Evolutionary conservation across 345 rosid species (phyloP).

Genomic region (Populus alba): DNA sequence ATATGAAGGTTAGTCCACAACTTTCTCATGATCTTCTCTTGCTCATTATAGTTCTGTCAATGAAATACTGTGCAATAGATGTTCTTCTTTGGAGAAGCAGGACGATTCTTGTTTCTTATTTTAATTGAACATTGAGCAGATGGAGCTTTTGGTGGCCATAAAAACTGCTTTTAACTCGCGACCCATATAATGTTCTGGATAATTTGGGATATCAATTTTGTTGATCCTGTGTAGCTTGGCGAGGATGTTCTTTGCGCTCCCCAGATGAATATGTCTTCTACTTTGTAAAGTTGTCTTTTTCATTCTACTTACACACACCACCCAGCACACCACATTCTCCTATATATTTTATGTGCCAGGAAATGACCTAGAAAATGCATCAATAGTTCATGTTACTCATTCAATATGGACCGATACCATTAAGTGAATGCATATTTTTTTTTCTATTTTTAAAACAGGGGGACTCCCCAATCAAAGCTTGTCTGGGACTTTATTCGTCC

Average conservation of each 20-base stretch:
- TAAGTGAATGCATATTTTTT: constrained; percentile 1
- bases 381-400: neutral
- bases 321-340: neutral
- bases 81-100: neutral
- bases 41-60: too few relatives aligned
- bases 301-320: neutral
- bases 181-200: constrained; percentile 88
- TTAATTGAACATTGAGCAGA: constrained; percentile 52
- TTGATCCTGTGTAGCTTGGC: constrained; percentile 99
- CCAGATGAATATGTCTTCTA: constrained; percentile 78
- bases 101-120: neutral
- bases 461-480: constrained; percentile 94
- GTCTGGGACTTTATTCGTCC: constrained; percentile 89
- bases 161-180: constrained; percentile 72
- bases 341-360: neutral
- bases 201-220: constrained; percentile 94
- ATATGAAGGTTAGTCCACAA: constrained; percentile 76
- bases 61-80: too few relatives aligned
- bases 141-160: constrained; percentile 80
- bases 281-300: constrained; percentile 64
- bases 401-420: neutral
- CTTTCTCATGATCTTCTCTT: constrained; percentile 11
- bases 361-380: neutral
- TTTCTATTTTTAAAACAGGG: constrained; percentile 37
- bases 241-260: constrained; percentile 98